phyloP scores from a whole-genome alignment of 2,329 filamentous ascomycete genomes.

The Fusarium coicis region DNA sequence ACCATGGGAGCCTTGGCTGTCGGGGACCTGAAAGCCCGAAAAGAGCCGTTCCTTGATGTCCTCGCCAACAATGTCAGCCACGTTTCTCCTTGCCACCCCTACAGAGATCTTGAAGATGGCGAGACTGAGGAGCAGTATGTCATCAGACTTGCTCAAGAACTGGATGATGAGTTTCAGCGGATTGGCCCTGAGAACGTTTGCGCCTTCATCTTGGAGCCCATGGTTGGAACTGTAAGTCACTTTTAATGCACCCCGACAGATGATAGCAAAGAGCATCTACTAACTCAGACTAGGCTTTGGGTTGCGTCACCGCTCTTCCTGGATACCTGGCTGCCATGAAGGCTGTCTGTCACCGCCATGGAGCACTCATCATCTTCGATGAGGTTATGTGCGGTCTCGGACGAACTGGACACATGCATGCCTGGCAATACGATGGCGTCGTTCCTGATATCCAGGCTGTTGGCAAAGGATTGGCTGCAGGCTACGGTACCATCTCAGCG shows the following conservation, averaged over 20 bases:
- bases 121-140: not conserved
- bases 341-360: not conserved
- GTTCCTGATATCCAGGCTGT: not conserved
- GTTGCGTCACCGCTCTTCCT: not conserved
- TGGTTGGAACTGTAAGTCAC: not conserved
- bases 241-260: not conserved
- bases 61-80: not conserved
- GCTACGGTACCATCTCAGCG: not conserved
- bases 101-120: not conserved
- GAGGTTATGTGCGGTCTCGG: not conserved
- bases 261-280: accelerated
- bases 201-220: not conserved
- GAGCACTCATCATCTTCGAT: not conserved
- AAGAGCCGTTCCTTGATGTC: not conserved
- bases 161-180: not conserved
- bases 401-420: not conserved
- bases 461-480: not conserved
- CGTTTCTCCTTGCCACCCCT: not conserved
- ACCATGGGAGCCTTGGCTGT: not conserved
- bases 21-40: not conserved
- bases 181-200: not conserved
- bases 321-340: not conserved
- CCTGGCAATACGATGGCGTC: not conserved
- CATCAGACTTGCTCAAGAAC: not conserved
- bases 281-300: not conserved